phyloP scores from a whole-genome alignment of 2,329 filamentous ascomycete species.

The Alternaria postmessia region DNA sequence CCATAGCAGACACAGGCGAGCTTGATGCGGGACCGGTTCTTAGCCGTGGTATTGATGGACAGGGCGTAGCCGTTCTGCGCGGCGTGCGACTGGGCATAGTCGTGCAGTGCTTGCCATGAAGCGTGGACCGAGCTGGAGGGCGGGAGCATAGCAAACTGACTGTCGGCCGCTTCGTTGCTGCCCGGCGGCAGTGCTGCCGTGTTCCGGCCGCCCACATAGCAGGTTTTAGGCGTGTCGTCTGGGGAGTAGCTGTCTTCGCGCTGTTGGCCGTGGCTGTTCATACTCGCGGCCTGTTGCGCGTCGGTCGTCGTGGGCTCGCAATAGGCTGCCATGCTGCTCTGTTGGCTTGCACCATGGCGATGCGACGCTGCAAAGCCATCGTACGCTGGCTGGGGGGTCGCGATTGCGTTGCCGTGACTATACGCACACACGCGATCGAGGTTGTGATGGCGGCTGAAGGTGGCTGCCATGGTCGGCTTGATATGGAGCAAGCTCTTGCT shows the following conservation, averaged over 20 bases:
- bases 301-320: conserved; percentile 12
- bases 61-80: conserved; percentile 46
- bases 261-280: conserved; percentile 16
- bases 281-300: conserved; percentile 15
- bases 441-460: conserved; percentile 12
- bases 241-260: conserved; percentile 12
- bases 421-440: conserved; percentile 8
- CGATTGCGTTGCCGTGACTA: conserved; percentile 15
- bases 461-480: conserved; percentile 15
- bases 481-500: conserved; percentile 7
- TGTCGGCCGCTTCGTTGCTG: conserved; percentile 21
- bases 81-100: conserved; percentile 45
- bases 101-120: conserved; percentile 42
- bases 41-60: conserved; percentile 48
- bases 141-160: conserved; percentile 43
- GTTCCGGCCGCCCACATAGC: conserved; percentile 7
- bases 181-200: conserved; percentile 15
- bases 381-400: conserved; percentile 21
- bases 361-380: conserved; percentile 26
- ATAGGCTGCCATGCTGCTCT: conserved; percentile 24
- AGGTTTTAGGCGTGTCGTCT: conserved; percentile 7
- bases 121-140: conserved; percentile 36
- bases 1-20: conserved; percentile 50
- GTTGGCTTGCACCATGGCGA: conserved; percentile 26
- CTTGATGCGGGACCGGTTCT: conserved; percentile 47